A percentile compares a stretch with the other conserved stretches of the same genome.
Conservation (phyloP, 1,284 basidiomycete species). For the Naganishia sp. region DNA sequence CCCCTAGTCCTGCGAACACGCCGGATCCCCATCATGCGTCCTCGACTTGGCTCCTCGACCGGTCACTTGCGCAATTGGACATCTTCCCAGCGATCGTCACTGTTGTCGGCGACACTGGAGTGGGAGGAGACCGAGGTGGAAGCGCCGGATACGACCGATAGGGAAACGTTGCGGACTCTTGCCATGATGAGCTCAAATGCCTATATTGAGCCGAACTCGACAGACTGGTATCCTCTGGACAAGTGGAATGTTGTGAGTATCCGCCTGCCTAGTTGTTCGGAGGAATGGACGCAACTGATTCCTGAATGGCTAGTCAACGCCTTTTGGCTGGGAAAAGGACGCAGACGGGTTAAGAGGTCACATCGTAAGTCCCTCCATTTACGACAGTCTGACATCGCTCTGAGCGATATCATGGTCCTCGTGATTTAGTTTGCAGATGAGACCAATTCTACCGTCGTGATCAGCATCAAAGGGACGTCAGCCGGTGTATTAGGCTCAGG, state of each 20-base stretch:
- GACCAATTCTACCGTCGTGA: constrained; percentile 80
- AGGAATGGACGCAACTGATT: too few species aligned
- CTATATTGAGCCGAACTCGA: constrained; percentile 65
- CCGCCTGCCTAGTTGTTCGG: constrained; percentile 13
- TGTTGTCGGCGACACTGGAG: constrained; percentile 35
- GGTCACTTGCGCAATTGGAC: constrained; percentile 11
- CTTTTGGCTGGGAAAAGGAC: constrained; percentile 89
- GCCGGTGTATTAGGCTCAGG: constrained; percentile 74
- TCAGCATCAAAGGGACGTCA: constrained; percentile 93
- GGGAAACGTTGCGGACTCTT: constrained; percentile 74
- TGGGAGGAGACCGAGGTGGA: constrained; percentile 59
- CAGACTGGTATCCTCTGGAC: constrained; percentile 75
- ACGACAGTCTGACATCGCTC: background rate
- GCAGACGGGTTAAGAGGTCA: constrained; percentile 88
- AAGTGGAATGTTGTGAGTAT: constrained; percentile 67
- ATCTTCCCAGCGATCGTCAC: background rate
- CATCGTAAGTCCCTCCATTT: constrained; percentile 55
- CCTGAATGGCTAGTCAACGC: constrained; percentile 49
- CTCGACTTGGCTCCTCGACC: constrained; percentile 1
- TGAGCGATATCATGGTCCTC: background rate
- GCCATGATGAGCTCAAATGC: constrained; percentile 96
- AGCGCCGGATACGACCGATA: constrained; percentile 65
- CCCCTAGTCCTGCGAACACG: constrained; percentile 18
- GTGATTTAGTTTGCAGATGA: constrained; percentile 65
- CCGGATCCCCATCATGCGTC: constrained; percentile 26